Conservation (phyloP, 805 yeast genomes). For the Trichomonascus vanleenenianus region DNA sequence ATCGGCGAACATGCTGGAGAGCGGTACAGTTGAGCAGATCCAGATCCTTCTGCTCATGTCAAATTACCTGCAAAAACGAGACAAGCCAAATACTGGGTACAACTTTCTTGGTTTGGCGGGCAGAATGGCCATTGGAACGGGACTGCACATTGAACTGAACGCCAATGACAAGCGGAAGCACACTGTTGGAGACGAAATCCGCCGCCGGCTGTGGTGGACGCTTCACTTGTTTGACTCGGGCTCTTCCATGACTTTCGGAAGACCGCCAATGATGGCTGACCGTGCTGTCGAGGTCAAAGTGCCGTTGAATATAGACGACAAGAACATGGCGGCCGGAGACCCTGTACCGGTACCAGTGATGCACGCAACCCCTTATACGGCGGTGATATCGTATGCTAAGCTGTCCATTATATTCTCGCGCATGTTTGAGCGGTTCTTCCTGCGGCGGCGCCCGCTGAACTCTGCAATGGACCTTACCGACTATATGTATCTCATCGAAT, state of each 20-base stretch:
- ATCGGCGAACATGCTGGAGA: conserved; percentile 42
- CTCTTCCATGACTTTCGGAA: conserved; percentile 49
- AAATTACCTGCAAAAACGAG: conserved; percentile 49
- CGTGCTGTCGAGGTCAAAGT: conserved; percentile 38
- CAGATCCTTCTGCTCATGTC: conserved; percentile 37
- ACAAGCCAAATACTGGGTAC: conserved; percentile 57
- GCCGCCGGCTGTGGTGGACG: conserved; percentile 58
- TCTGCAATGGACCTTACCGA: conserved; percentile 33
- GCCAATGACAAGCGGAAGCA: not conserved
- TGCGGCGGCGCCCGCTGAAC: conserved; percentile 34
- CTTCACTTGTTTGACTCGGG: conserved; percentile 50
- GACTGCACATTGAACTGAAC: conserved; percentile 42
- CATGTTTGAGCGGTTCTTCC: conserved; percentile 36
- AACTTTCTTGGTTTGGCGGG: conserved; percentile 52
- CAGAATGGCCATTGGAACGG: conserved; percentile 54
- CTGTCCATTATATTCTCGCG: conserved; percentile 39
- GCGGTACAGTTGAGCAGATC: conserved; percentile 40
- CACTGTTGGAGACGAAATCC: conserved; percentile 32
- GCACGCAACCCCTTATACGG: conserved; percentile 46
- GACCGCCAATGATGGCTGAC: conserved; percentile 45
- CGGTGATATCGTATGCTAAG: conserved; percentile 43
- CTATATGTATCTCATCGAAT: conserved; percentile 34
- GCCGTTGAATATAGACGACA: conserved; percentile 42
- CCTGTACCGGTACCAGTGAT: conserved; percentile 15
- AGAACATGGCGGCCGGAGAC: conserved; percentile 19